These are phyloP conservation scores for Beauveria medogensis DNA, from an alignment of 2,329 filamentous ascomycete species.

Conservation along the genomic window DNA sequence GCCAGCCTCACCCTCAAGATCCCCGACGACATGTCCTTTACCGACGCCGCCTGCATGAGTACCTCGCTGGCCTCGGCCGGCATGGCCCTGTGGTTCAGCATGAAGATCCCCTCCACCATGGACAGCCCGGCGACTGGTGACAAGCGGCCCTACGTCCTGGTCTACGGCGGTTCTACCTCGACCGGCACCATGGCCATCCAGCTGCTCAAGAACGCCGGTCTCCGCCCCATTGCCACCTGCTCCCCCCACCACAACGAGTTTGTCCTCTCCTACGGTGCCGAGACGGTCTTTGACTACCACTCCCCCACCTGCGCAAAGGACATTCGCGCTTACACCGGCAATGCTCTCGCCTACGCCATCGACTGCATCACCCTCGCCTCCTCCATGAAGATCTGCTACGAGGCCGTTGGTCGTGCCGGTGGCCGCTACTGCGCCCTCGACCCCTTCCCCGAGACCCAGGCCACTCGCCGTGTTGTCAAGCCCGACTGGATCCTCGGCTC, in stretches of 20 bases:
- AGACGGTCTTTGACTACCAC: constrained; percentile 36
- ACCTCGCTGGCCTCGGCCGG: constrained; percentile 20
- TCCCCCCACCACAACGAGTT: constrained; percentile 34
- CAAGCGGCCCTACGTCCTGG: constrained; percentile 25
- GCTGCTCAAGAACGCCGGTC: constrained; percentile 28
- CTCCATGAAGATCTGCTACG: constrained; percentile 30
- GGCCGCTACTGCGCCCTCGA: constrained; percentile 31
- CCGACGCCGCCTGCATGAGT: constrained; percentile 19
- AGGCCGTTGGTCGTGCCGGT: constrained; percentile 27
- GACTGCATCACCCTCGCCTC: constrained; percentile 33
- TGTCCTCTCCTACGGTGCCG: constrained; percentile 34
- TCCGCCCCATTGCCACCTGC: constrained; percentile 35
- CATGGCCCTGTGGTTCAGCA: constrained; percentile 22
- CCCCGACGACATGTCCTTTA: constrained; percentile 19
- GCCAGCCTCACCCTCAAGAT: constrained; percentile 18
- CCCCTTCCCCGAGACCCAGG: constrained; percentile 19
- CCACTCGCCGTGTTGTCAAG: constrained; percentile 14
- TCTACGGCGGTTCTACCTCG: constrained; percentile 37
- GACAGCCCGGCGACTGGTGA: constrained; percentile 13
- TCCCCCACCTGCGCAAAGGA: constrained; percentile 24
- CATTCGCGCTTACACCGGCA: constrained; percentile 29
- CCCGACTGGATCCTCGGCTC: constrained; percentile 22
- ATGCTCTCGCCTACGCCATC: constrained; percentile 29
- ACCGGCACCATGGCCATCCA: constrained; percentile 37
- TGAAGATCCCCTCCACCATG: constrained; percentile 20